Evolutionary conservation across 768 basidiomycete genomes (phyloP), one percentile per base, ranked within the genome.

Genomic region (Pisolithus tinctorius): DNA sequence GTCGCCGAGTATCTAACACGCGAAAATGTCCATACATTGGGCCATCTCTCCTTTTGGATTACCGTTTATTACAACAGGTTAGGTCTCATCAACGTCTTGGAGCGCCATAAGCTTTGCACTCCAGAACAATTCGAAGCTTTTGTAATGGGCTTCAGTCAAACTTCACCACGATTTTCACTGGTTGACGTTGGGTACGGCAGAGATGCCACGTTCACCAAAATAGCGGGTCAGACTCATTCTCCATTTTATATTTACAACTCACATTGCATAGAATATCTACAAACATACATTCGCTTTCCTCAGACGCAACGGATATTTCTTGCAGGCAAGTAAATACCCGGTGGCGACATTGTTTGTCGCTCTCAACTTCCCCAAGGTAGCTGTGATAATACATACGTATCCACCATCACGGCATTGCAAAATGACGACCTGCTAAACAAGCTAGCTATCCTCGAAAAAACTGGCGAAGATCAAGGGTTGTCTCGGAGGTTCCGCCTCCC

Each of bases 261-360:
- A 51, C 37, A n/a, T 10, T n/a, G 45, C 47, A 53, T 55, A 88
- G 87, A 87, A 65, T 82, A 84, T 64, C 68, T 90, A 43, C 77
- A 84, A 63, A 84, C 83, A 14, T 88, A 79, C 64, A 74, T 77
- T 45, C 77, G 80, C 54, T 82, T 88, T 60, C 83, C 87, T 9
- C 86, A 89, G 62, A 88, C 86, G 7, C 69, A 85, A 39, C 79
- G 81, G 46, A 70, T 90, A 29, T 88, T 88, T 68, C 77, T 89
- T 63, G 83, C 79, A 49, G 84, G 86, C 83, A 59, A 63, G 74
- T 59, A 20, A 13, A 45, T 17, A 38, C 6, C 2, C 49, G 45
- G 36, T 27, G 4, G 40, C 27, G 42, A 45, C 13, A 23, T 16
- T 8, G 26, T 27, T 40, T 26, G 30, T 52, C 38, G 4, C 20